Evolutionary conservation across 2,329 filamentous ascomycete species (phyloP), one percentile per base, ranked within the genome.

Genomic region (Stromatinia cepivora): DNA sequence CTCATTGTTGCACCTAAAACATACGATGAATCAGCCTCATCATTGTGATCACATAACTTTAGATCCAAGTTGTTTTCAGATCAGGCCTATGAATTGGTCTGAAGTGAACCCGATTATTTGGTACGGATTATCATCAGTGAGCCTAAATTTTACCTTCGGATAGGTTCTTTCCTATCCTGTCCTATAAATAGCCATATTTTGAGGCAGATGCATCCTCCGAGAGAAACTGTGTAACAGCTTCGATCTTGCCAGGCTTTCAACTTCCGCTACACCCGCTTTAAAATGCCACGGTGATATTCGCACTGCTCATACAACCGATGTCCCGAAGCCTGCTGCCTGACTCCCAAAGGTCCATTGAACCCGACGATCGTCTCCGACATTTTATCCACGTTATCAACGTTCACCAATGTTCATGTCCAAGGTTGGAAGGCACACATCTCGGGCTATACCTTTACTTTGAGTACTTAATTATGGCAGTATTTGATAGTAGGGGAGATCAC

Each of bases 11-110:
- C 28, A n/a, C 58, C 7, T 28, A 42, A 50, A 61, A 61, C 58
- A 48, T 11, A 48, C 17, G 58, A 17, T 61, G 28, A 22, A 45
- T 61, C 58, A 61, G 58, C 42, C 58, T 34, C 25, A 61, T 25
- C 42, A 42, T 61, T 61, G 45, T 25, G 28, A 34, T 31, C 11
- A 20, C 45, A 62, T 45, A 48, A 36, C 31, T 36, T n/a, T 11
- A 46, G 42, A 48, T 13, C n/a, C 9, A 9, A 34, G 28, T 61
- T 61, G 25, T 34, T 34, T 34, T 31, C 58, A 31, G 28, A 46
- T n/a, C 20, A n/a, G 42, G 42, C 20, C 4, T 11, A 48, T 15
- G 7, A 34, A 8, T 28, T 62, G 45, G 28, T 36, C 45, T 36
- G 22, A 36, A 25, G 3, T 50, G 8, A 17, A 36, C 20, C 22